Evolutionary conservation across 2,329 filamentous ascomycete species (phyloP).

Genomic region (Trichoderma atrobrunneum): DNA sequence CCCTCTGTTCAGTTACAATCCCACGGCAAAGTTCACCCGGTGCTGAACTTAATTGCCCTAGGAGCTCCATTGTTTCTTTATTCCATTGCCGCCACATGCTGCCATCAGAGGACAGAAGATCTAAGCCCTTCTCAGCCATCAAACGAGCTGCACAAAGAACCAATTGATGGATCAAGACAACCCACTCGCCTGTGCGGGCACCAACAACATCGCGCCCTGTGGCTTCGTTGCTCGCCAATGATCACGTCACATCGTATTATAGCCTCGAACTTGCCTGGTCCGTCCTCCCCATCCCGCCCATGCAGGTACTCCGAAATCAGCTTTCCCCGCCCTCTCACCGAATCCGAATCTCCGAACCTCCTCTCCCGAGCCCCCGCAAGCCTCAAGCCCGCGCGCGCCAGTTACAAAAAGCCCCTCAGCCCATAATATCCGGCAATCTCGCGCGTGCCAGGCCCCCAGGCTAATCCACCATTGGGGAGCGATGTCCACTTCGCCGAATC

Average conservation of each 20-base stretch:
- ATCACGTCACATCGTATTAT: not conserved
- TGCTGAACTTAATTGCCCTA: not conserved
- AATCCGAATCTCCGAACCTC: slow-evolving; percentile 13
- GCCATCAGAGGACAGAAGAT: not conserved
- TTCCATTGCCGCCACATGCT: not conserved
- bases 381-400: not conserved
- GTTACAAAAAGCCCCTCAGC: not conserved
- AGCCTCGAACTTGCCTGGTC: not conserved
- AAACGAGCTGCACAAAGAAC: not conserved
- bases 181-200: slow-evolving; percentile 5
- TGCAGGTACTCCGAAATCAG: not conserved
- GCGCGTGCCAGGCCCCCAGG: not conserved
- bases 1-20: not conserved
- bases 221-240: not conserved
- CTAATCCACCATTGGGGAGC: not conserved
- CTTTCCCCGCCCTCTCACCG: slow-evolving; percentile 5
- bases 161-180: not conserved
- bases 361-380: not conserved
- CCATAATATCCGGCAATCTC: slow-evolving; percentile 1
- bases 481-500: slow-evolving; percentile 4
- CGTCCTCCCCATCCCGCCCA: not conserved
- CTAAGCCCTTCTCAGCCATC: not conserved
- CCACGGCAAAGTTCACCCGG: not conserved
- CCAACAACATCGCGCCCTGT: not conserved
- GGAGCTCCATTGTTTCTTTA: not conserved